A percentile compares a stretch with the other conserved stretches of the same genome.
These are phyloP conservation scores for Solanum rostratum DNA, from an alignment of 257 asterid genomes.

Conservation along the genomic window DNA sequence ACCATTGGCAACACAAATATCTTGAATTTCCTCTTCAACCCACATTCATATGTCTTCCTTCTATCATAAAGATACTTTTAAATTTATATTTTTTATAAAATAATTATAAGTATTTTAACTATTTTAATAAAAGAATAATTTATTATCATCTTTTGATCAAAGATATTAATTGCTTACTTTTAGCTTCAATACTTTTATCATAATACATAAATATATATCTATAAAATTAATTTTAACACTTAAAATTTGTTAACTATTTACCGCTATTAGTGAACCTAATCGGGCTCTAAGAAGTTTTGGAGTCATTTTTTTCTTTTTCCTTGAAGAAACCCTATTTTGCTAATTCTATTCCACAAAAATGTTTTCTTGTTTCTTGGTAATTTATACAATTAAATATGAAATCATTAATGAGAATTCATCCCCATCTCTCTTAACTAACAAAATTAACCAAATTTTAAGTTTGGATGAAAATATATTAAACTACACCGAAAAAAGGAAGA, in stretches of 20 bases:
- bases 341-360: background rate
- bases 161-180: background rate
- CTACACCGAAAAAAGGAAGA: background rate
- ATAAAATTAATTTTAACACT: background rate
- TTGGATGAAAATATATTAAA: background rate
- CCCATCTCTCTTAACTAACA: background rate
- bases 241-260: background rate
- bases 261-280: background rate
- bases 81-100: no score
- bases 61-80: no score
- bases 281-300: background rate
- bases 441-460: background rate
- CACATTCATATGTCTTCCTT: no score
- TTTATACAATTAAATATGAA: background rate
- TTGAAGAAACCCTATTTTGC: background rate
- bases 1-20: no score
- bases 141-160: background rate
- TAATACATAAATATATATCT: background rate
- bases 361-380: background rate
- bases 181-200: background rate
- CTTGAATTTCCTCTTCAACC: no score
- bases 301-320: background rate
- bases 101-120: background rate
- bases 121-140: no score
- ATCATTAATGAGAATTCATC: background rate